phyloP scores from a whole-genome alignment of 176 grass and related monocot species.

The Raddia distichophylla region DNA sequence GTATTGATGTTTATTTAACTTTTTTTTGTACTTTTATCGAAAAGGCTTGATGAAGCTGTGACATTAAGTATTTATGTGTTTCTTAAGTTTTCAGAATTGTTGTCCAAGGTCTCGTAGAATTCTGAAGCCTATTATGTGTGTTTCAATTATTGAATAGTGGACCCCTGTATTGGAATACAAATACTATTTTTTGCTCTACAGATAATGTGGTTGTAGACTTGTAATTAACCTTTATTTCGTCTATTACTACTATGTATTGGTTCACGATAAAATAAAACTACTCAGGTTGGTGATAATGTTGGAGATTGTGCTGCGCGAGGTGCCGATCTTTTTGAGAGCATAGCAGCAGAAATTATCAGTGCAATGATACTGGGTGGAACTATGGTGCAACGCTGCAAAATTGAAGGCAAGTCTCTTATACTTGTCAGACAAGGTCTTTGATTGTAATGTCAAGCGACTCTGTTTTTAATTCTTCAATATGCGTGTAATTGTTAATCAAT shows the following conservation, averaged over 20 bases:
- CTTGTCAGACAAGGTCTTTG: slow-evolving; percentile 12
- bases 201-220: slow-evolving; percentile 15
- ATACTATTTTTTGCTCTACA: slow-evolving; percentile 7
- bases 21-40: slow-evolving; percentile 1
- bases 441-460: slow-evolving; percentile 13
- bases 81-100: slow-evolving; percentile 4
- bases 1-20: slow-evolving; percentile 58
- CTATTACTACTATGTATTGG: slow-evolving; percentile 21
- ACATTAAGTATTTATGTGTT: slow-evolving; percentile 4
- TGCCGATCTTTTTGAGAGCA: slow-evolving; percentile 98
- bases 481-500: slow-evolving; percentile 23
- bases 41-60: slow-evolving; percentile 6
- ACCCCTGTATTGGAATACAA: slow-evolving; percentile 17
- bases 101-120: slow-evolving; percentile 18
- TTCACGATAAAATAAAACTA: slow-evolving; percentile 32
- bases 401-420: slow-evolving; percentile 70
- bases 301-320: slow-evolving; percentile 98
- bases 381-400: slow-evolving; percentile 98
- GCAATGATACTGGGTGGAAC: slow-evolving; percentile 99
- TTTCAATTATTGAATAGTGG: slow-evolving; percentile 20
- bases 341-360: slow-evolving; percentile 99
- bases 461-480: background rate
- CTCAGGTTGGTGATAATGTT: slow-evolving; percentile 98
- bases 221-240: slow-evolving; percentile 32
- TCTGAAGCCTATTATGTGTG: background rate